Evolutionary conservation across 306 rosid species (phyloP).

Genomic region (Cotoneaster glaucophyllus): DNA sequence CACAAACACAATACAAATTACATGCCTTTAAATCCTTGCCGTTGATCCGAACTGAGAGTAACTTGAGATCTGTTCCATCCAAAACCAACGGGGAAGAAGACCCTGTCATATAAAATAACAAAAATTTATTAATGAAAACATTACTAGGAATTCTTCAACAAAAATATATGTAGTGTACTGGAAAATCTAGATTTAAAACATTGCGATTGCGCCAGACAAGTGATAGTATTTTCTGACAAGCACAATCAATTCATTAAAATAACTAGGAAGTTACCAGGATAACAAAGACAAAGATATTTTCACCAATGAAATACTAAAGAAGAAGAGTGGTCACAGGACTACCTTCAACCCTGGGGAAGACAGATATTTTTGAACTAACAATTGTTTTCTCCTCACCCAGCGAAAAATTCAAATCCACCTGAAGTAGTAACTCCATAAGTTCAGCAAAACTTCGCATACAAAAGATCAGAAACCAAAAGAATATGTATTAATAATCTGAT

Average conservation of each 20-base stretch:
- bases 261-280: conserved; percentile 10
- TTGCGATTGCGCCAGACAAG: not conserved
- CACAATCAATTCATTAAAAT: not conserved
- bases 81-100: conserved; percentile 61
- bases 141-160: not conserved
- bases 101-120: conserved; percentile 32
- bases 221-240: not conserved
- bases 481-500: conserved; percentile 15
- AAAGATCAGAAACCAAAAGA: conserved; percentile 14
- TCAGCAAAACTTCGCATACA: not conserved
- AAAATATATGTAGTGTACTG: not conserved
- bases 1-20: not conserved
- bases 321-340: conserved; percentile 8
- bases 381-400: conserved; percentile 84
- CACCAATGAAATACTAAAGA: not conserved
- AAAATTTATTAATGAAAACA: not conserved
- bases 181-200: not conserved
- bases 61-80: conserved; percentile 65
- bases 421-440: conserved; percentile 19
- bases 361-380: conserved; percentile 73
- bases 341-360: conserved; percentile 77
- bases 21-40: conserved; percentile 67
- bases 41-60: conserved; percentile 60
- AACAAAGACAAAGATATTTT: conserved; percentile 11
- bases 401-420: conserved; percentile 78